Evolutionary conservation across 2,329 filamentous ascomycete species (phyloP).

Genomic region (Aspergillus felis): DNA sequence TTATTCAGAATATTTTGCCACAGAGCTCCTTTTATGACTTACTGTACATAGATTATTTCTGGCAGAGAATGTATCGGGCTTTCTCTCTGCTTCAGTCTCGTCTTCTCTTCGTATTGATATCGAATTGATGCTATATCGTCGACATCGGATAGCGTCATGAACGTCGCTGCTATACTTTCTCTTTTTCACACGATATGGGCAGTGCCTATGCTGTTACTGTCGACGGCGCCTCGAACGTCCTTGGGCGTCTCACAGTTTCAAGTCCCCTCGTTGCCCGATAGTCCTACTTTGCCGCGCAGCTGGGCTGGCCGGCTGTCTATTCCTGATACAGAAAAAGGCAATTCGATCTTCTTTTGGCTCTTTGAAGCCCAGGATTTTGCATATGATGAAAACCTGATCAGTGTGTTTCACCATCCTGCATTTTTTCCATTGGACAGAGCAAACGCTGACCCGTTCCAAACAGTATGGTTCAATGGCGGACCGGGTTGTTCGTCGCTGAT

Average conservation of each 20-base stretch:
- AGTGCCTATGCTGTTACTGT: constrained; percentile 9
- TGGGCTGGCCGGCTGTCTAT: constrained; percentile 35
- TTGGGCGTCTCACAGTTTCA: constrained; percentile 20
- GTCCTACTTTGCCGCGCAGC: constrained; percentile 25
- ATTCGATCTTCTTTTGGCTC: constrained; percentile 37
- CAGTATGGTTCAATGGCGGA: constrained; percentile 37
- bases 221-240: background rate
- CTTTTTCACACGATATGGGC: constrained; percentile 19
- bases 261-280: constrained; percentile 27
- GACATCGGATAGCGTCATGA: constrained; percentile 15
- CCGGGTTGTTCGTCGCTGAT: constrained; percentile 35
- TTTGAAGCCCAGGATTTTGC: constrained; percentile 27
- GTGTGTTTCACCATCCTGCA: constrained; percentile 15
- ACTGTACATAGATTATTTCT: background rate
- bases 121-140: background rate
- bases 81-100: background rate
- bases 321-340: constrained; percentile 23
- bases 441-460: constrained; percentile 10
- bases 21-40: background rate
- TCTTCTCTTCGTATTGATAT: background rate
- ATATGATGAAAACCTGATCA: constrained; percentile 33
- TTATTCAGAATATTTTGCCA: background rate
- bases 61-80: background rate
- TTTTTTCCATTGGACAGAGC: background rate
- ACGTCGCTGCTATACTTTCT: constrained; percentile 16